Base-by-base conservation (phyloP, 202 grass and related monocot species). In the Alloteropsis angusta region DNA sequence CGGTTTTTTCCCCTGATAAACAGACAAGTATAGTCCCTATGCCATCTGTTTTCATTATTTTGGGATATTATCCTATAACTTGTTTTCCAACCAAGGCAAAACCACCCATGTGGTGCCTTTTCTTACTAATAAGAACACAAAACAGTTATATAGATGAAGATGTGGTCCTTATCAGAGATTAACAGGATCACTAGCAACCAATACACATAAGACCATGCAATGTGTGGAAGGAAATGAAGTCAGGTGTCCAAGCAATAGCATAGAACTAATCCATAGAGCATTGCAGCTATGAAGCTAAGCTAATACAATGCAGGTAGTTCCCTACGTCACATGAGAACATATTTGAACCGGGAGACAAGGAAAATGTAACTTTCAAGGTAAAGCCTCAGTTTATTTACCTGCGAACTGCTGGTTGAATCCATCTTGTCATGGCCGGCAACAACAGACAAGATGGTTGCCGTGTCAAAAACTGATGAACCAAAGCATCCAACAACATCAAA, bases 401-500 rank as follows among this genome's bases (percentile, higher is more conserved):
- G 78, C 30, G 65, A 77, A 36, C 85, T 92, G 74, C 91, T 90
- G 53, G 91, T 97, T 72, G 94, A 84, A 78, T 97, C 94, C 76
- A 94, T 90, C 70, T 83, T 97, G 85, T 97, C 94, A 85, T 87
- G 85, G 17, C 94, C 94, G 52, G 94, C 85, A 60, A 97, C 82
- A 77, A 78, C 87, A 81, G 89, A 90, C 62, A 94, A 70, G 48
- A 94, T 47, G 66, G 91, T 88, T 19, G 91, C 89, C 25, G 94
- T 65, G 69, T 97, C 94, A 75, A 77, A 16, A 57, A 94, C 89
- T 10, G 91, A 94, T 6, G 89, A 86, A 61, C 94, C 87, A 81
- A 94, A 87, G 70, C 91, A 85, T 46, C 94, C 94, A 68, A 97
- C 87, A 26, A 94, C 94, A 83, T 94, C 94, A 32, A 97, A 63